Percentiles rank a stretch among this genome's conserved stretches.
phyloP scores from a whole-genome alignment of 768 basidiomycete species.

The Lanmaoa rubissima region DNA sequence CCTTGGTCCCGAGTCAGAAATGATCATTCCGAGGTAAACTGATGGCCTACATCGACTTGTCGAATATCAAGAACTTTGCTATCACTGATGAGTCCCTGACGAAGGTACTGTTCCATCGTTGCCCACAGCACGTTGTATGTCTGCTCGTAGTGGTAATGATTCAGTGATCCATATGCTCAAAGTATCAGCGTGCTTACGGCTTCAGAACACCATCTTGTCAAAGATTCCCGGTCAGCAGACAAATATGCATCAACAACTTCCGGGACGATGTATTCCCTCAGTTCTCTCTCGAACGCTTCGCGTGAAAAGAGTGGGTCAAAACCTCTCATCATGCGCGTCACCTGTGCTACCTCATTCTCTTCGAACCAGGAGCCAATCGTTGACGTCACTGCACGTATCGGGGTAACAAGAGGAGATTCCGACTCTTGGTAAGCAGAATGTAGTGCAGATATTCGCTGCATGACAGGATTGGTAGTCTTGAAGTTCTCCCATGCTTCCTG shows the following conservation, averaged over 20 bases:
- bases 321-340: slow-evolving; percentile 80
- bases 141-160: slow-evolving; percentile 37
- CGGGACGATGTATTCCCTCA: slow-evolving; percentile 95
- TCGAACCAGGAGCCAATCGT: slow-evolving; percentile 91
- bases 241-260: slow-evolving; percentile 97
- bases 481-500: slow-evolving; percentile 79
- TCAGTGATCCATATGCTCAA: neutral
- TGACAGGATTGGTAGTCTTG: slow-evolving; percentile 77
- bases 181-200: slow-evolving; percentile 57
- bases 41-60: slow-evolving; percentile 81
- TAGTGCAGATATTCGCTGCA: slow-evolving; percentile 56
- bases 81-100: slow-evolving; percentile 87
- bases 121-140: slow-evolving; percentile 99
- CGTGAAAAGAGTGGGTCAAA: slow-evolving; percentile 86
- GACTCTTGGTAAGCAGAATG: slow-evolving; percentile 85
- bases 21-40: neutral
- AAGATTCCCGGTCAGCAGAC: slow-evolving; percentile 80
- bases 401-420: slow-evolving; percentile 83
- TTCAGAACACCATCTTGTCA: slow-evolving; percentile 92
- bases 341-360: slow-evolving; percentile 98
- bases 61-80: slow-evolving; percentile 96
- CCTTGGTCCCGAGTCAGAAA: slow-evolving; percentile 40
- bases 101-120: slow-evolving; percentile 91
- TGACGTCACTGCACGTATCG: slow-evolving; percentile 78
- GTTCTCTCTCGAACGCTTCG: slow-evolving; percentile 84